Base-by-base conservation (phyloP, 2,329 filamentous ascomycete species). In the Ceratocystis variospora region DNA sequence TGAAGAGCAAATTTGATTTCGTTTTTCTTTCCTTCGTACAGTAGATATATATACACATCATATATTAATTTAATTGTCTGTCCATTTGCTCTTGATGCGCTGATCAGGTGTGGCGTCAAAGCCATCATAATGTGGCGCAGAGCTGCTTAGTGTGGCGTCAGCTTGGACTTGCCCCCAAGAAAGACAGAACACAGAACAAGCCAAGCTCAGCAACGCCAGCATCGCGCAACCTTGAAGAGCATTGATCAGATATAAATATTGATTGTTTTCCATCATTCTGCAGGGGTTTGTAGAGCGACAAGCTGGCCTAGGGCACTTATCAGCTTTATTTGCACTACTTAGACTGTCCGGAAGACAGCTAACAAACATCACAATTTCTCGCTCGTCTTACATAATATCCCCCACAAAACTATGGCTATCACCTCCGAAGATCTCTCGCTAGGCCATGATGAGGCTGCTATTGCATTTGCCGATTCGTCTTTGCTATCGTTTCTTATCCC, bases 401-500 rank as follows among this genome's bases (percentile, higher is more conserved):
- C 10, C 37, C 37, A 41, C 37, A 12, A 41, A 41, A 17, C 68
- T 68, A 74, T 74, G 72, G 69, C 70, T 55, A 71, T 70, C 67
- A 63, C 71, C 63, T 72, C 75, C 61, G 69, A 71, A 65, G 72
- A 72, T 69, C 70, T 77, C 67, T 48, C 63, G 22, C 33, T 67
- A n/a, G 68, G 65, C 37, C 67, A 69, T 55, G 65, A 68, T 69
- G 70, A 71, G 70, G 74, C 71, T 62, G 75, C 70, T 64, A 70
- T 75, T 15, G 77, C 78, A 70, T 83, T 87, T 72, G 76, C 83
- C 61, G 81, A 86, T 67, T 77, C 79, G 68, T 83, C 85, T 2
- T 79, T 82, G 67, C 76, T 88, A 66, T 79, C 80, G 46, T 86
- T 86, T 70, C 77, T 87, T 57, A 76, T 88, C 62, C 85, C 85